A percentile compares a stretch with the other conserved stretches of the same genome.
Evolutionary conservation across 1,139 yeast genomes (phyloP).

Genomic region (Geotrichum histeridarum): DNA sequence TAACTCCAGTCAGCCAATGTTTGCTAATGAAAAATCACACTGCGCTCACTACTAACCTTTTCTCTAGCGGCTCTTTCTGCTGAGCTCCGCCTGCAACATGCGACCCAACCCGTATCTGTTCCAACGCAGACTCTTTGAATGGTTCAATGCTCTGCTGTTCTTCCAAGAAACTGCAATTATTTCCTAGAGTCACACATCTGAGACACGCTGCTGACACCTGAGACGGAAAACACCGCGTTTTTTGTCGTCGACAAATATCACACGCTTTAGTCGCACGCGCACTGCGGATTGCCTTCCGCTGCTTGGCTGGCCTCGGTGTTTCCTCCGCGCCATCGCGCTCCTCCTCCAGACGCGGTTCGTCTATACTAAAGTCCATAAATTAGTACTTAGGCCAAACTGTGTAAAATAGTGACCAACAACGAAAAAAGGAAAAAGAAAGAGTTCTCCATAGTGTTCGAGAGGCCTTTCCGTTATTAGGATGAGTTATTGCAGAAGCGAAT

Average conservation of each 20-base stretch:
- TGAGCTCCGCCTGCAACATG: not conserved
- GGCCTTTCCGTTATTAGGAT: not conserved
- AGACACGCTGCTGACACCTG: slow-evolving; percentile 48
- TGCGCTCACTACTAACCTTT: slow-evolving; percentile 14
- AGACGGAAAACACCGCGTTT: slow-evolving; percentile 57
- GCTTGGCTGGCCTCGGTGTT: not conserved
- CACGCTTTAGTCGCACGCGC: slow-evolving; percentile 49
- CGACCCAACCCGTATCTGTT: not conserved
- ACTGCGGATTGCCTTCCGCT: slow-evolving; percentile 14
- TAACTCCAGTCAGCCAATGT: slow-evolving; percentile 26
- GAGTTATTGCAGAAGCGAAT: not conserved
- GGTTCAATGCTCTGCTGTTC: not conserved
- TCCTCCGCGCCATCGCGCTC: too few relatives aligned
- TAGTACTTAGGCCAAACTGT: too few relatives aligned
- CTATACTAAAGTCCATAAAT: too few relatives aligned
- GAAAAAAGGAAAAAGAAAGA: too few relatives aligned
- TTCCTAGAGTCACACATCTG: slow-evolving; percentile 50
- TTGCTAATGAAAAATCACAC: slow-evolving; percentile 29
- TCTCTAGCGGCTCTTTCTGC: slow-evolving; percentile 11
- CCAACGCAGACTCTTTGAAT: not conserved
- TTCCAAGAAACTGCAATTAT: slow-evolving; percentile 47
- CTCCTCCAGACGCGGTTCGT: too few relatives aligned
- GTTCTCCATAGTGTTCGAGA: too few relatives aligned
- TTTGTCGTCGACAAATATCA: slow-evolving; percentile 53
- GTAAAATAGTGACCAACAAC: too few relatives aligned